A percentile compares a stretch with the other conserved stretches of the same genome.
phyloP scores from a whole-genome alignment of 495 filamentous ascomycete genomes.

The Cercophora samala region DNA sequence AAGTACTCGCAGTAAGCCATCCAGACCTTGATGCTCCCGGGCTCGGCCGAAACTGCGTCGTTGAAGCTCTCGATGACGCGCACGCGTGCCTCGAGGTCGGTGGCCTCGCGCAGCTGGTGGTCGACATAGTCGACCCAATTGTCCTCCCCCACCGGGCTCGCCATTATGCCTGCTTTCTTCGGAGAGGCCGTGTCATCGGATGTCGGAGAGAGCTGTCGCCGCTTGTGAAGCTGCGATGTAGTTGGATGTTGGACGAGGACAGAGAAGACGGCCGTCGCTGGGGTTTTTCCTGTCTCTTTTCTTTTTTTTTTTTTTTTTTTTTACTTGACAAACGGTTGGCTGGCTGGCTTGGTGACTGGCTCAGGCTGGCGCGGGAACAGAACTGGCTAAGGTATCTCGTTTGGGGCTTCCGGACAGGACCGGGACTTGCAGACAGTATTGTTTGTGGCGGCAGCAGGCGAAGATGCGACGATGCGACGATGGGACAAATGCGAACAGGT shows the following conservation, averaged over 20 bases:
- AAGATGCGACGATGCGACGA: background rate
- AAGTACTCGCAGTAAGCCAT: conserved; percentile 84
- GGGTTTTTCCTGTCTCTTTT: too few relatives aligned
- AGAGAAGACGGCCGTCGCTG: background rate
- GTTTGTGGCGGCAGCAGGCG: background rate
- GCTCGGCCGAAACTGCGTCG: conserved; percentile 76
- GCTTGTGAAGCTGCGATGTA: background rate
- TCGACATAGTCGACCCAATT: conserved; percentile 54
- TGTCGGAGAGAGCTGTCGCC: conserved; percentile 1
- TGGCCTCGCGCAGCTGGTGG: conserved; percentile 47
- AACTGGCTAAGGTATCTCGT: background rate
- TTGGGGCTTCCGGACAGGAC: background rate
- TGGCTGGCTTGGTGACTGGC: too few relatives aligned
- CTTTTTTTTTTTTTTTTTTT: too few relatives aligned
- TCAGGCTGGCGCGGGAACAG: background rate
- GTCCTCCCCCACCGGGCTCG: conserved; percentile 54
- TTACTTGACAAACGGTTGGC: background rate
- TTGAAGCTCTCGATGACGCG: conserved; percentile 80
- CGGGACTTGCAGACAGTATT: background rate
- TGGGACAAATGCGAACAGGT: background rate
- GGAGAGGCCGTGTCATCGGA: conserved; percentile 30
- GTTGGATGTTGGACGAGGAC: background rate
- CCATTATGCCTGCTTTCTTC: conserved; percentile 39
- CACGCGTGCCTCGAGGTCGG: conserved; percentile 55
- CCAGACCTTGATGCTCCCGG: conserved; percentile 83